A percentile compares a stretch with the other conserved stretches of the same genome.
Conservation (phyloP, 345 rosid genomes). For the Eucalyptus erythrocorys region DNA sequence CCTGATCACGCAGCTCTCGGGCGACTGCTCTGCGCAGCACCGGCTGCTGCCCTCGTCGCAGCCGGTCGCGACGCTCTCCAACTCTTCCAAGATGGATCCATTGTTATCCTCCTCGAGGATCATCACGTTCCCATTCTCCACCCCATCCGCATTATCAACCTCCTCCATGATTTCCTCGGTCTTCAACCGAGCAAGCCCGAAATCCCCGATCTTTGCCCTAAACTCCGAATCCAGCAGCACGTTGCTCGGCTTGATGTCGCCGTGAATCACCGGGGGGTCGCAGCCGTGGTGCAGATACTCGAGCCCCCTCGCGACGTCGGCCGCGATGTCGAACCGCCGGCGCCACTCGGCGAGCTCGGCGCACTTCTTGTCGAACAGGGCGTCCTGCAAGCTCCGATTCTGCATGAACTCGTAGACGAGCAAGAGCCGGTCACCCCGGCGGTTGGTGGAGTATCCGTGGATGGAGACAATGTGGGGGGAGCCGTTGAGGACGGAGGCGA, state of each 20-base stretch:
- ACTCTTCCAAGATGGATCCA: conserved; percentile 56
- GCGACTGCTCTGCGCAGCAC: conserved; percentile 46
- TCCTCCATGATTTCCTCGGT: conserved; percentile 18
- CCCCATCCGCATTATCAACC: conserved; percentile 13
- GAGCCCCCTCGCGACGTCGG: conserved; percentile 66
- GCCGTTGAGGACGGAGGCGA: conserved; percentile 45
- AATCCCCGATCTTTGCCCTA: conserved; percentile 70
- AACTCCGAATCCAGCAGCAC: conserved; percentile 58
- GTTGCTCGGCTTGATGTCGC: conserved; percentile 87
- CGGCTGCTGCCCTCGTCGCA: conserved; percentile 51
- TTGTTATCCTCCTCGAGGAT: conserved; percentile 31
- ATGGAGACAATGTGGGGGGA: conserved; percentile 50
- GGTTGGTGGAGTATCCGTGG: conserved; percentile 63
- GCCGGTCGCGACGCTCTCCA: conserved; percentile 59
- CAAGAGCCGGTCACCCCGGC: conserved; percentile 47
- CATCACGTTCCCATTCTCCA: conserved; percentile 9
- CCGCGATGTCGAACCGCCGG: conserved; percentile 34
- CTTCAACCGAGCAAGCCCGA: conserved; percentile 75
- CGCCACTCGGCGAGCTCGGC: conserved; percentile 62
- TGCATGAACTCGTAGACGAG: conserved; percentile 81
- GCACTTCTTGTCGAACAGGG: conserved; percentile 54
- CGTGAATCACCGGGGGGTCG: conserved; percentile 71
- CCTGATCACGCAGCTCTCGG: conserved; percentile 20
- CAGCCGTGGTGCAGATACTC: conserved; percentile 49
- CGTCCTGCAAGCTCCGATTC: conserved; percentile 79